phyloP scores from a whole-genome alignment of 805 yeast genomes.

The Yarrowia osloensis region DNA sequence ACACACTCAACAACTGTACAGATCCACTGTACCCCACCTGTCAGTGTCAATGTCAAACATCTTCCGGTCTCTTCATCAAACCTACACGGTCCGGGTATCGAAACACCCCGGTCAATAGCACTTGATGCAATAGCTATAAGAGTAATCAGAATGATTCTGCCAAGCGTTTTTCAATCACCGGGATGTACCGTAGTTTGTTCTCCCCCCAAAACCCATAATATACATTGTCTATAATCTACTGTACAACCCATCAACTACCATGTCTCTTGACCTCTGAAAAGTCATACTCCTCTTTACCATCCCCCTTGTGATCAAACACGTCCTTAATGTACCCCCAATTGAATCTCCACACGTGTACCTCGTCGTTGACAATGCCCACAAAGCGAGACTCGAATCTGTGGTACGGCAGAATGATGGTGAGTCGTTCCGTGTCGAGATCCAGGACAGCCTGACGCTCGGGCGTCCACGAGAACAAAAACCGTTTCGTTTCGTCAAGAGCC shows the following conservation, averaged over 20 bases:
- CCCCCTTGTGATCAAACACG: background rate
- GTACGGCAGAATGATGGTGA: background rate
- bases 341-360: constrained; percentile 10
- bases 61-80: background rate
- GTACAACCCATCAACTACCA: background rate
- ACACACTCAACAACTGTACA: no score
- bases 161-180: no score
- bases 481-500: background rate
- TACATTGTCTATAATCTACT: no score
- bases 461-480: constrained; percentile 8
- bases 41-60: background rate
- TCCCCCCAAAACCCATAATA: no score
- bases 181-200: no score
- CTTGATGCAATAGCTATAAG: no score
- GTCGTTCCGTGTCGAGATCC: background rate
- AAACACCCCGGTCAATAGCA: no score
- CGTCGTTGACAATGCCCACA: background rate
- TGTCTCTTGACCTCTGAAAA: background rate
- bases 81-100: background rate
- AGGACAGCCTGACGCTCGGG: background rate
- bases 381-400: constrained; percentile 5
- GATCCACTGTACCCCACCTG: no score
- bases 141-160: no score
- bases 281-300: background rate
- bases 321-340: constrained; percentile 11